phyloP scores from a whole-genome alignment of 352 stramenopile genomes.

The Globisporangium parvum region DNA sequence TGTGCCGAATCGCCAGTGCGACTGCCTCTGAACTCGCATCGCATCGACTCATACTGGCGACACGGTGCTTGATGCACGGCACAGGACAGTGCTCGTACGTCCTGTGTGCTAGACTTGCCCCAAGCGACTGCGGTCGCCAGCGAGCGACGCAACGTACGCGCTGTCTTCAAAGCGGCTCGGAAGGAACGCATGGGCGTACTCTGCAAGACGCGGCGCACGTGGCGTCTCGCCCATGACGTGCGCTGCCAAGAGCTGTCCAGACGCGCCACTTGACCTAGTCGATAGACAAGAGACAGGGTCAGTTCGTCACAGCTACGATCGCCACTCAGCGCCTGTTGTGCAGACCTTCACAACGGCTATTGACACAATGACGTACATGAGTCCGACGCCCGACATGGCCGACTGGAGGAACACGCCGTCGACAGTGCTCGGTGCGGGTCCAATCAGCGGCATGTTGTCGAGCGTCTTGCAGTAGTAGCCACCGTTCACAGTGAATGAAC shows the following conservation, averaged over 20 bases:
- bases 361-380: slow-evolving; percentile 37
- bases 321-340: not conserved
- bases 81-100: too few species aligned
- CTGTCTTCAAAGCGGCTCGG: slow-evolving; percentile 57
- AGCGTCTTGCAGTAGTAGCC: slow-evolving; percentile 80
- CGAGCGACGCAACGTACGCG: slow-evolving; percentile 52
- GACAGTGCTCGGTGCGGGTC: slow-evolving; percentile 45
- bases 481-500: slow-evolving; percentile 64
- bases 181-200: slow-evolving; percentile 48
- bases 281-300: not conserved
- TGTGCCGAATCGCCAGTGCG: too few species aligned
- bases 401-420: slow-evolving; percentile 64
- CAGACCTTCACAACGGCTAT: not conserved
- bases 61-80: too few species aligned
- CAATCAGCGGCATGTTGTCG: slow-evolving; percentile 72
- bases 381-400: slow-evolving; percentile 61
- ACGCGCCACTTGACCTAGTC: slow-evolving; percentile 57
- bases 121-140: slow-evolving; percentile 30
- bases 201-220: slow-evolving; percentile 31
- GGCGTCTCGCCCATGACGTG: slow-evolving; percentile 56
- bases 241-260: slow-evolving; percentile 51
- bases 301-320: too few species aligned
- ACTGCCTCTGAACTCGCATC: too few species aligned
- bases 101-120: slow-evolving; percentile 42
- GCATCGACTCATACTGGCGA: too few species aligned